Evolutionary conservation across 768 basidiomycete genomes (phyloP).

Genomic region (Hirschioporus abietinus): DNA sequence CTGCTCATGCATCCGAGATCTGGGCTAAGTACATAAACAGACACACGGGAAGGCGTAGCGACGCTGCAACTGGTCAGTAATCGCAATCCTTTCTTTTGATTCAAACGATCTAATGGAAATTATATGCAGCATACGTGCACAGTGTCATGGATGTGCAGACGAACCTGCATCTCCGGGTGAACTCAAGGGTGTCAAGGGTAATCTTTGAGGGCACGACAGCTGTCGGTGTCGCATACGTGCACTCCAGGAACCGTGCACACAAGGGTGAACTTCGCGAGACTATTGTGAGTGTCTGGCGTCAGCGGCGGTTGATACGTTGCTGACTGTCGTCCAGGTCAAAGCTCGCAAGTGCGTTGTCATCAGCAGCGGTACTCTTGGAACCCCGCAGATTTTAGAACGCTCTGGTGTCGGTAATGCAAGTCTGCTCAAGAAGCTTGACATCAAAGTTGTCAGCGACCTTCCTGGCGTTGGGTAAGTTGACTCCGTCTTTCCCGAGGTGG

Average conservation of each 20-base stretch:
- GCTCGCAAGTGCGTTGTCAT: constrained; percentile 65
- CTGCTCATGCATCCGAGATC: constrained; percentile 59
- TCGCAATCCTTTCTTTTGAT: background rate
- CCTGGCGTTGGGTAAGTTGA: constrained; percentile 49
- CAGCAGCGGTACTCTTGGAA: constrained; percentile 63
- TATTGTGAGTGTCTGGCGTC: constrained; percentile 29
- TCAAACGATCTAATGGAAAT: background rate
- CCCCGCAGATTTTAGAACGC: constrained; percentile 67
- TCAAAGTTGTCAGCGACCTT: constrained; percentile 63
- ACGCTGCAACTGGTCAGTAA: constrained; percentile 56
- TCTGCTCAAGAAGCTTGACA: constrained; percentile 49
- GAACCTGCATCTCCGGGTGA: constrained; percentile 63
- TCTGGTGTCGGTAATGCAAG: constrained; percentile 58
- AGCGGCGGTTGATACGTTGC: constrained; percentile 4
- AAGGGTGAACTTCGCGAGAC: constrained; percentile 50
- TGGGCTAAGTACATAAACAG: constrained; percentile 78
- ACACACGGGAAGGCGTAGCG: constrained; percentile 65
- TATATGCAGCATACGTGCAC: constrained; percentile 52
- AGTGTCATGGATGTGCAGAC: constrained; percentile 63
- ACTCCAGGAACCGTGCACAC: constrained; percentile 53
- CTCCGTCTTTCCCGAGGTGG: background rate
- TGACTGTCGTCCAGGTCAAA: constrained; percentile 27
- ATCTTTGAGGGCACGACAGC: constrained; percentile 71
- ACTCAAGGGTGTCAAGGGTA: constrained; percentile 62
- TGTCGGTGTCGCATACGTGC: constrained; percentile 67